A percentile compares a stretch with the other conserved stretches of the same genome.
Conservation (phyloP, 208 protist genomes). For the Trypanosoma caninum region DNA sequence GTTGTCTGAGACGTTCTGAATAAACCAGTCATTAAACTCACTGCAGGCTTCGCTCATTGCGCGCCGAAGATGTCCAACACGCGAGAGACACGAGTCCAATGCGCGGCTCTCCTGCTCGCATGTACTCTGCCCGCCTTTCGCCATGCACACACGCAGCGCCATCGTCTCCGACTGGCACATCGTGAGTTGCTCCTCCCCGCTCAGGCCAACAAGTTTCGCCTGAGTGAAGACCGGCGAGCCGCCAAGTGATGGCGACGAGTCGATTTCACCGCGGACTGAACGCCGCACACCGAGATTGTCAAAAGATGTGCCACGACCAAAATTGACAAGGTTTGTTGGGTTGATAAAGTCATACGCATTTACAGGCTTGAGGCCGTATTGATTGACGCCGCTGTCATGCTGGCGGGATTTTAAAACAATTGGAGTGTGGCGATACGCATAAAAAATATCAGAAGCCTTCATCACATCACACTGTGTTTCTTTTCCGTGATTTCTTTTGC, state of each 20-base stretch:
- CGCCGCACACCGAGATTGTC: slow-evolving; percentile 85
- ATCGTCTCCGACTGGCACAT: slow-evolving; percentile 86
- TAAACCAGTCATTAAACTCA: slow-evolving; percentile 91
- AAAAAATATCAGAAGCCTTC: slow-evolving; percentile 72
- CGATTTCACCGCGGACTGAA: slow-evolving; percentile 71
- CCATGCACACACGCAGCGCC: slow-evolving; percentile 86
- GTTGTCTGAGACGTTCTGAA: slow-evolving; percentile 88
- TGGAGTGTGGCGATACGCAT: slow-evolving; percentile 53
- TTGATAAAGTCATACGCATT: slow-evolving; percentile 85
- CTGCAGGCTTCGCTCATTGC: slow-evolving; percentile 58
- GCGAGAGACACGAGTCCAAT: slow-evolving; percentile 73
- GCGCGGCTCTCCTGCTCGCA: slow-evolving; percentile 76
- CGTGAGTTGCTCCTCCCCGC: slow-evolving; percentile 71
- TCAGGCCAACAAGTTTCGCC: slow-evolving; percentile 74
- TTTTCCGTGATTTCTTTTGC: too few species aligned
- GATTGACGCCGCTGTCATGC: slow-evolving; percentile 79
- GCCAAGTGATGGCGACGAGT: slow-evolving; percentile 72
- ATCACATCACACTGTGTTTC: too few species aligned
- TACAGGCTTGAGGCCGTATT: slow-evolving; percentile 80
- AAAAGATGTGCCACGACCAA: slow-evolving; percentile 80
- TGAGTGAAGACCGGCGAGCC: slow-evolving; percentile 81
- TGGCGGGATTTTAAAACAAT: slow-evolving; percentile 60
- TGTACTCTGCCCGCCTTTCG: slow-evolving; percentile 52
- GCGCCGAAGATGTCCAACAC: slow-evolving; percentile 72
- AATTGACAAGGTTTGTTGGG: slow-evolving; percentile 90